A percentile compares a stretch with the other conserved stretches of the same genome.
These are phyloP conservation scores for Grifola frondosa DNA, from an alignment of 1,284 basidiomycete genomes.

Conservation along the genomic window DNA sequence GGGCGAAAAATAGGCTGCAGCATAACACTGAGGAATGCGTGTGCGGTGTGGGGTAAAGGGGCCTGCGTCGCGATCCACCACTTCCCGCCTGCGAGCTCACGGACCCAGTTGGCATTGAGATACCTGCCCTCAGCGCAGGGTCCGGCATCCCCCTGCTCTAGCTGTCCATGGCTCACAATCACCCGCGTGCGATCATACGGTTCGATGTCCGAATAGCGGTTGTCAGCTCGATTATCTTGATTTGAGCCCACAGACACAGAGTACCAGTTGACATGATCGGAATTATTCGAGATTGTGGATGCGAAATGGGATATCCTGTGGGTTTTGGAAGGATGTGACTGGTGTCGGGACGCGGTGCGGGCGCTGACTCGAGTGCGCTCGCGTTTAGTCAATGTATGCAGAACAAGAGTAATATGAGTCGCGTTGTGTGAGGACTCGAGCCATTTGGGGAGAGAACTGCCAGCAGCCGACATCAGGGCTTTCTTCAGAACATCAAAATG, in stretches of 20 bases:
- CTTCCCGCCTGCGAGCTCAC: conserved; percentile 66
- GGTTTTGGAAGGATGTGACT: conserved; percentile 26
- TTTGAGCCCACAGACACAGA: conserved; percentile 50
- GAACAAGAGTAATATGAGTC: conserved; percentile 35
- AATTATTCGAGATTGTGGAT: conserved; percentile 20
- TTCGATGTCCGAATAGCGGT: conserved; percentile 73
- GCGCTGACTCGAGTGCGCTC: conserved; percentile 38
- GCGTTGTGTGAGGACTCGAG: conserved; percentile 30
- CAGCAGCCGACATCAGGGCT: conserved; percentile 6
- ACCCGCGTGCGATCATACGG: conserved; percentile 82
- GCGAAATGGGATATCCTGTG: conserved; percentile 23
- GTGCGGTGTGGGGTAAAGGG: conserved; percentile 64
- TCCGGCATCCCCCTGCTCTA: conserved; percentile 19
- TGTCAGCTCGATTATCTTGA: conserved; percentile 45
- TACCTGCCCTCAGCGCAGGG: conserved; percentile 43
- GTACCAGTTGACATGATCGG: conserved; percentile 44
- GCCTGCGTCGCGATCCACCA: conserved; percentile 87
- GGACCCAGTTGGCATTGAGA: conserved; percentile 83
- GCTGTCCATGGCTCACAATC: conserved; percentile 37
- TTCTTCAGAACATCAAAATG: too few relatives aligned
- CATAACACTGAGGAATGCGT: conserved; percentile 74
- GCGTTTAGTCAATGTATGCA: conserved; percentile 40
- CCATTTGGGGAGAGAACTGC: conserved; percentile 26
- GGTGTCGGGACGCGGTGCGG: conserved; percentile 36
- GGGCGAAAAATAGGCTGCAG: conserved; percentile 48